Conservation (phyloP, 1,139 yeast species). For the Wickerhamomyces sp. region DNA sequence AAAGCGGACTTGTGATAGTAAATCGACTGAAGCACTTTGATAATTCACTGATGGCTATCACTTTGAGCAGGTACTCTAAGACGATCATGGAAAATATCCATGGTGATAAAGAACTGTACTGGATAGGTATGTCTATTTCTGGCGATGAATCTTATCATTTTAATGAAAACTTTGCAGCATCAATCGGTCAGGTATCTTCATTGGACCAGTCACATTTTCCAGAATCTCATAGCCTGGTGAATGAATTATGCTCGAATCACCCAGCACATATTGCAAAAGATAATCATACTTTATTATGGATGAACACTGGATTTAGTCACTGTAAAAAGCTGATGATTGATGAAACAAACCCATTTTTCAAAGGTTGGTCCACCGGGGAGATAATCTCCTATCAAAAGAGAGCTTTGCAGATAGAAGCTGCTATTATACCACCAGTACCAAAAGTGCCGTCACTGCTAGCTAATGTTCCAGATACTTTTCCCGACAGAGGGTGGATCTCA, state of each 20-base stretch:
- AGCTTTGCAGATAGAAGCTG: conserved; percentile 44
- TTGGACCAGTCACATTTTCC: conserved; percentile 13
- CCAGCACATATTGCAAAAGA: conserved; percentile 59
- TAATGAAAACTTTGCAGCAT: conserved; percentile 43
- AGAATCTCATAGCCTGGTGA: not conserved
- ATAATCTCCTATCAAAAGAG: conserved; percentile 28
- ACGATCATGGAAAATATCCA: conserved; percentile 40
- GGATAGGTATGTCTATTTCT: conserved; percentile 51
- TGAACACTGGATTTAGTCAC: conserved; percentile 60
- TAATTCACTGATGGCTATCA: conserved; percentile 40
- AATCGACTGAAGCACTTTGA: conserved; percentile 39
- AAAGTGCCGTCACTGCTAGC: conserved; percentile 23
- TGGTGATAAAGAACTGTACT: conserved; percentile 65
- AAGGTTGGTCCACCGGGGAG: conserved; percentile 7
- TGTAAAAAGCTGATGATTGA: conserved; percentile 42
- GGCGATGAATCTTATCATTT: conserved; percentile 50
- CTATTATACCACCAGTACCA: conserved; percentile 46
- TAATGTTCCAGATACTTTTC: conserved; percentile 32
- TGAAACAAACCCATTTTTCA: conserved; percentile 14
- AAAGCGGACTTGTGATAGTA: conserved; percentile 47
- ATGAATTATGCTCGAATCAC: conserved; percentile 63
- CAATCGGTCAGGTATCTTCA: conserved; percentile 40
- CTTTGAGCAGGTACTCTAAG: conserved; percentile 35
- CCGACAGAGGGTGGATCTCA: conserved; percentile 56
- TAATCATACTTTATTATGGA: conserved; percentile 49